Conservation (phyloP, 2,329 filamentous ascomycete genomes). For the Raffaelea deltoideospora region DNA sequence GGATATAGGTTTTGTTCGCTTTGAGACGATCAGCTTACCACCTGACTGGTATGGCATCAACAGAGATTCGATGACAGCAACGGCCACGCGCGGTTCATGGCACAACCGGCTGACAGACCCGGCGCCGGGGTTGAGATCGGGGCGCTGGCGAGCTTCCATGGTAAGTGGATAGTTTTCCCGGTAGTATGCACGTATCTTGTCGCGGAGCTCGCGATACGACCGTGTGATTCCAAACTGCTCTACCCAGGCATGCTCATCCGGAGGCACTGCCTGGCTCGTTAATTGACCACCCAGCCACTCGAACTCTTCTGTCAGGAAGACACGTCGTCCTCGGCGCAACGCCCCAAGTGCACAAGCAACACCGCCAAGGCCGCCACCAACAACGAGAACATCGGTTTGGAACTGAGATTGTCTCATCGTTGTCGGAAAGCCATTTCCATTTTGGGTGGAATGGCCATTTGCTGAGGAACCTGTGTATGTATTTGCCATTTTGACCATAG, state of each 20-base stretch:
- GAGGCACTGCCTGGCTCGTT: conserved; percentile 15
- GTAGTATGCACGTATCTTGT: conserved; percentile 13
- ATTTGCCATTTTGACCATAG: too few species aligned
- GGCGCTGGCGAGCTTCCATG: conserved; percentile 11
- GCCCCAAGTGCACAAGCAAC: conserved; percentile 15
- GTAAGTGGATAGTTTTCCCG: conserved; percentile 14
- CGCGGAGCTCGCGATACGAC: conserved; percentile 12
- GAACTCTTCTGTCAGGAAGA: conserved; percentile 15
- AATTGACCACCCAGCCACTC: conserved; percentile 15
- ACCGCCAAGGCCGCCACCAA: conserved; percentile 13
- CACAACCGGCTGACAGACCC: conserved; percentile 16
- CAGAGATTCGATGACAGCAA: conserved; percentile 14
- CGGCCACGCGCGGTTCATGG: conserved; percentile 14
- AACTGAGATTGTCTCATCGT: too few species aligned
- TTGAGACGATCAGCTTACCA: conserved; percentile 11
- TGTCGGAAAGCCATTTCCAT: too few species aligned
- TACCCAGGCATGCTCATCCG: conserved; percentile 16
- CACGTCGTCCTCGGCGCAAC: conserved; percentile 11
- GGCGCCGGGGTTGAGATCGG: conserved; percentile 14
- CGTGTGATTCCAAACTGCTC: conserved; percentile 15
- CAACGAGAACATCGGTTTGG: conserved; percentile 13
- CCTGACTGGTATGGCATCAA: conserved; percentile 13
- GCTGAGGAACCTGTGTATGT: too few species aligned
- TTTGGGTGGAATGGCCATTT: too few species aligned
- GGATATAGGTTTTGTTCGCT: conserved; percentile 9